Evolutionary conservation across 768 basidiomycete genomes (phyloP).

Genomic region (Pleurotus tuber-regium): DNA sequence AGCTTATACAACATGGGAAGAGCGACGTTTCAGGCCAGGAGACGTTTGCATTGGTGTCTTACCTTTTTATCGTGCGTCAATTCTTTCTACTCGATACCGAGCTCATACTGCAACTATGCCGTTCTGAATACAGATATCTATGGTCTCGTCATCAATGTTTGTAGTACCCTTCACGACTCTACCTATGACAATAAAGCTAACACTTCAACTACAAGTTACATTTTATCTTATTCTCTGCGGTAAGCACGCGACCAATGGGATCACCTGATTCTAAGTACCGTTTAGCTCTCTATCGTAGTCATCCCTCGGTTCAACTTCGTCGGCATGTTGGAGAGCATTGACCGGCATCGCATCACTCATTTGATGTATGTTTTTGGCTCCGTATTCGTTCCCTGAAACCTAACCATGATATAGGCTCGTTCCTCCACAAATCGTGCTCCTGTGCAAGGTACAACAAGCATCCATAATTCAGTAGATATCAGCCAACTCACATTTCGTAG

Average conservation of each 20-base stretch:
- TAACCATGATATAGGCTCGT: constrained; percentile 39
- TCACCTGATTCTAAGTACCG: background rate
- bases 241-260: constrained; percentile 26
- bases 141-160: constrained; percentile 58
- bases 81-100: background rate
- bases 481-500: constrained; percentile 26
- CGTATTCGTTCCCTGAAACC: background rate
- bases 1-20: constrained; percentile 40
- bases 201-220: constrained; percentile 41
- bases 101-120: background rate
- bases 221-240: constrained; percentile 51
- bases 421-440: constrained; percentile 53
- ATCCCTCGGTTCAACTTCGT: constrained; percentile 62
- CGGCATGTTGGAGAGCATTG: constrained; percentile 60
- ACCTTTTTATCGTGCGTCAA: constrained; percentile 58
- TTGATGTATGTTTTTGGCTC: constrained; percentile 33
- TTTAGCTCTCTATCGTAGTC: constrained; percentile 52
- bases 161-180: too few species aligned
- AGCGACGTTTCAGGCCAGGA: constrained; percentile 54
- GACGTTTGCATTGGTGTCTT: constrained; percentile 60
- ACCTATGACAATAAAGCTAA: background rate
- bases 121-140: constrained; percentile 50
- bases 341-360: constrained; percentile 54
- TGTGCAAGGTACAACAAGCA: constrained; percentile 45
- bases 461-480: background rate